A percentile compares a stretch with the other conserved stretches of the same genome.
Conservation (phyloP, 2,329 filamentous ascomycete genomes). For the Sordariomycetes sp. region DNA sequence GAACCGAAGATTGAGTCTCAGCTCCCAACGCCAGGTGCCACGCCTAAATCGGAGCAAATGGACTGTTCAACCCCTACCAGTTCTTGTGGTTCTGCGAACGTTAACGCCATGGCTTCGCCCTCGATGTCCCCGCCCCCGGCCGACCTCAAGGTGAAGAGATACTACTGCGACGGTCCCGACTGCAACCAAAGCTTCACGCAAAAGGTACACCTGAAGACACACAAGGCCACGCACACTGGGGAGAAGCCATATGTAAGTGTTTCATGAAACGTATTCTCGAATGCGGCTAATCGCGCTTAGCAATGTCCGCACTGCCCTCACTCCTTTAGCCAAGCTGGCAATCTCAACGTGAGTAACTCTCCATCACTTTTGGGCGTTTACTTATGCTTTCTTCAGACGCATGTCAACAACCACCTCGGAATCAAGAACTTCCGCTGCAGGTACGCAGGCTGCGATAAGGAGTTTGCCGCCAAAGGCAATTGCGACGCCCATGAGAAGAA, state of each 20-base stretch:
- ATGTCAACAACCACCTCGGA: not conserved
- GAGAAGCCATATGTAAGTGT: slow-evolving; percentile 76
- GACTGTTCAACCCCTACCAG: slow-evolving; percentile 2
- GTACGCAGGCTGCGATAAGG: not conserved
- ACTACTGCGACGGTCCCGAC: slow-evolving; percentile 60
- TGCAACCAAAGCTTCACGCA: slow-evolving; percentile 82
- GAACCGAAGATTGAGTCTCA: too few relatives aligned
- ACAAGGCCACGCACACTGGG: slow-evolving; percentile 80
- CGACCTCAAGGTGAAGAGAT: slow-evolving; percentile 49
- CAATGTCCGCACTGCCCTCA: too few relatives aligned
- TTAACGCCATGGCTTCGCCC: too few relatives aligned
- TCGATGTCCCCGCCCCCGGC: too few relatives aligned
- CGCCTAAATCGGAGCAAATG: not conserved
- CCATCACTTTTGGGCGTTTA: not conserved
- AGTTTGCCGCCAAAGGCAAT: slow-evolving; percentile 3
- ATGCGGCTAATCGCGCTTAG: too few relatives aligned
- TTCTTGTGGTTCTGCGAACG: too few relatives aligned
- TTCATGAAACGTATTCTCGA: not conserved
- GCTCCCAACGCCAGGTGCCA: not conserved
- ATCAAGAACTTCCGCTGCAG: not conserved
- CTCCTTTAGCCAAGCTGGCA: not conserved
- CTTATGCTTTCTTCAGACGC: not conserved
- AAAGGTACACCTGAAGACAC: slow-evolving; percentile 88
- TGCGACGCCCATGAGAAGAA: slow-evolving; percentile 68
- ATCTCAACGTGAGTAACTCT: not conserved